Evolutionary conservation across 306 rosid genomes (phyloP), one percentile per base, ranked within the genome.

Genomic region (Rosa multiflora): DNA sequence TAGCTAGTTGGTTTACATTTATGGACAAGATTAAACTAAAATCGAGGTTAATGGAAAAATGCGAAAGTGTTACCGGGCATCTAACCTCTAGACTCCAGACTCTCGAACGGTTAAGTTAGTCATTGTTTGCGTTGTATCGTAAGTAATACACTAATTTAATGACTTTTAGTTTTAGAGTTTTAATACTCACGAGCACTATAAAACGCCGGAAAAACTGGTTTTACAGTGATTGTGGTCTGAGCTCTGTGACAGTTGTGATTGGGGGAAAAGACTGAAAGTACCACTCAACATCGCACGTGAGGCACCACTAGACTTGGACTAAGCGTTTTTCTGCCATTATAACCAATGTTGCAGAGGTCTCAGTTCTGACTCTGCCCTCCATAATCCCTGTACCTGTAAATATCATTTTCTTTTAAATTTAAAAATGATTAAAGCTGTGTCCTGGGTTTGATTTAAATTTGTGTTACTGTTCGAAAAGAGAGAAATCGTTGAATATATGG

Each of bases 261-360:
- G 43, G 68, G 11, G 61, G 63, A 18, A 17, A 17, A 35, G 70
- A 15, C 23, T 35, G 71, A 39, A 39, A 67, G 48, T 15, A 67
- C 76, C 83, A 56, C 69, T 81, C 46, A 78, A 23, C 43, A 52
- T 69, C 62, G 79, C 95, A 88, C 88, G 90, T 84, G 90, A 84
- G 76, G 77, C 79, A 13, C 5, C 91, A 87, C 78, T 44, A 74
- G 11, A 56, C 64, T 69, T 53, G 48, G 53, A 58, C 39, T 20
- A 21, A 15, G 70, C 8, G 20, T 43, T 64, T 13, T 72, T 21
- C 74, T 43, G 51, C 46, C 18, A 48, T 70, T 67, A 21, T 40
- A 29, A 43, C 35, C 35, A 20, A 14, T 13, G 69, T 47, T 59
- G 18, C 74, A 35, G 55, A 69, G 23, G 6, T 53, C 35, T 69